Evolutionary conservation across 163 green algal genomes (phyloP).

Genomic region (Chlamydomonas reinhardtii): DNA sequence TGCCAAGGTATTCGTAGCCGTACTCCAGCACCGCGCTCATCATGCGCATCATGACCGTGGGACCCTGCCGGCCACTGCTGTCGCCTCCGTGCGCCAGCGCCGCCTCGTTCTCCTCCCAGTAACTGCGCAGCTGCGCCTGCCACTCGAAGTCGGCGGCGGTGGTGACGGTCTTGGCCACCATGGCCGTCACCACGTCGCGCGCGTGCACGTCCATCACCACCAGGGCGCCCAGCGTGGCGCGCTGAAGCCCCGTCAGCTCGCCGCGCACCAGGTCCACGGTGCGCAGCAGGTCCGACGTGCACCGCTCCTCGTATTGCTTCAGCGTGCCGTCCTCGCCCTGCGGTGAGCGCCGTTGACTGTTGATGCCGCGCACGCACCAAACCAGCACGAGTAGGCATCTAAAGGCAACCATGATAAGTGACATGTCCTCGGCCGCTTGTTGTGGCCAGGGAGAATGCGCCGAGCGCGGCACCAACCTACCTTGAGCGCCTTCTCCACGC

Average conservation of each 20-base stretch:
- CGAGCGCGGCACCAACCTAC: neutral
- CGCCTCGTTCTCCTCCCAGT: conserved; percentile 79
- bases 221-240: conserved; percentile 77
- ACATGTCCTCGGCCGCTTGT: too few relatives aligned
- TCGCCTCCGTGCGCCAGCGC: conserved; percentile 33
- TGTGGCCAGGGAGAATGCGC: too few relatives aligned
- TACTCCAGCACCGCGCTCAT: conserved; percentile 41
- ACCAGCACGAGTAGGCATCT: neutral
- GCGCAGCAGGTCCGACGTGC: conserved; percentile 71
- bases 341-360: too few relatives aligned
- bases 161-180: conserved; percentile 55
- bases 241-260: conserved; percentile 77
- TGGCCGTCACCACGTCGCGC: conserved; percentile 71
- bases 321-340: conserved; percentile 23
- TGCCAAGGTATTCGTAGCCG: conserved; percentile 80
- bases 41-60: conserved; percentile 74
- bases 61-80: conserved; percentile 55
- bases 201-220: conserved; percentile 90
- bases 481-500: conserved; percentile 40
- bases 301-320: conserved; percentile 59
- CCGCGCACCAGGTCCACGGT: conserved; percentile 79
- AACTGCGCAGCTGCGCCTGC: conserved; percentile 79
- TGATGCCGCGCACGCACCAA: too few relatives aligned
- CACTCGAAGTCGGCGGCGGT: conserved; percentile 77
- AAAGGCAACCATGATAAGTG: too few relatives aligned